These are phyloP conservation scores for Monilinia fructigena DNA, from an alignment of 2,329 filamentous ascomycete species.

Conservation along the genomic window DNA sequence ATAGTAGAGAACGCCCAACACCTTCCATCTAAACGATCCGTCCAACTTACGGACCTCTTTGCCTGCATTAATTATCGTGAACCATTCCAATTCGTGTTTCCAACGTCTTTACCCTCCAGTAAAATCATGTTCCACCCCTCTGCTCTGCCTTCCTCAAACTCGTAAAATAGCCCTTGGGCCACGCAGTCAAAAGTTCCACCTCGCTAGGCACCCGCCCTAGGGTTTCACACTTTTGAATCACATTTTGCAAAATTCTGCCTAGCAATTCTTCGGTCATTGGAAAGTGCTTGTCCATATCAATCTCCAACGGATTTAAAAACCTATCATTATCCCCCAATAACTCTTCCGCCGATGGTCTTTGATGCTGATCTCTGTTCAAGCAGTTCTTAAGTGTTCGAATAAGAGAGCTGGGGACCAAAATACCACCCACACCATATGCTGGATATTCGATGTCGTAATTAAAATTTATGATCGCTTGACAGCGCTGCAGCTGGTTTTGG, in stretches of 20 bases:
- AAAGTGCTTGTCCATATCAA: constrained; percentile 49
- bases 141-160: constrained; percentile 46
- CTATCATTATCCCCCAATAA: constrained; percentile 58
- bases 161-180: constrained; percentile 62
- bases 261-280: constrained; percentile 63
- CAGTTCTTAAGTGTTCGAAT: constrained; percentile 62
- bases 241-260: constrained; percentile 61
- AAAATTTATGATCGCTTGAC: constrained; percentile 82
- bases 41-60: neutral
- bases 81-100: constrained; percentile 8
- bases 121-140: constrained; percentile 9
- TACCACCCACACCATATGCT: constrained; percentile 64
- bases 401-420: constrained; percentile 57
- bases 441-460: constrained; percentile 72
- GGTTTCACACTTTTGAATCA: constrained; percentile 58
- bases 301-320: constrained; percentile 62
- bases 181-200: constrained; percentile 53
- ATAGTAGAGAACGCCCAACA: constrained; percentile 8
- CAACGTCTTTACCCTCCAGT: neutral
- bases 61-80: neutral
- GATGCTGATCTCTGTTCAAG: constrained; percentile 59
- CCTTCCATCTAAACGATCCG: neutral
- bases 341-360: constrained; percentile 63
- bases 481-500: constrained; percentile 78
- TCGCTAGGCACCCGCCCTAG: constrained; percentile 53